Evolutionary conservation across 768 basidiomycete species (phyloP).

Genomic region (Tylopilus rubrobrunneus): DNA sequence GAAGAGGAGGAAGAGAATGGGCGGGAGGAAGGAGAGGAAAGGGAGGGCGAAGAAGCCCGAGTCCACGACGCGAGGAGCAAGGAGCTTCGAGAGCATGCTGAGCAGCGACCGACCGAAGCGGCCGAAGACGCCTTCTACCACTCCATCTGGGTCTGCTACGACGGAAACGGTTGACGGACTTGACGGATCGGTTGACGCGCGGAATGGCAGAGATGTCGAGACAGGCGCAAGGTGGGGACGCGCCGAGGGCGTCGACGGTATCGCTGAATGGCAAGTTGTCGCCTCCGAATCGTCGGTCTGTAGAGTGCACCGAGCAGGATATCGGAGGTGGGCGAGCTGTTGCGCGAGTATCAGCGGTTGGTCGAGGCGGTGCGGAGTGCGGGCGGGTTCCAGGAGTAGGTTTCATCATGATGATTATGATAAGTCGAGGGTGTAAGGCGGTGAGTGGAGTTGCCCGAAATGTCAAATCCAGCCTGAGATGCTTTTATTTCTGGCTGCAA

Average conservation of each 20-base stretch:
- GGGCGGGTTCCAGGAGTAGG: constrained; percentile 40
- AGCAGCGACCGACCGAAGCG: constrained; percentile 30
- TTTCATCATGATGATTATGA: too few relatives aligned
- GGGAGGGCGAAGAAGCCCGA: constrained; percentile 26
- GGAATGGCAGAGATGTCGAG: constrained; percentile 55
- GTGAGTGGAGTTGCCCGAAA: too few relatives aligned
- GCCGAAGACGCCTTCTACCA: background rate
- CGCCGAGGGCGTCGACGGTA: constrained; percentile 29
- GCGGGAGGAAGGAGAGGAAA: constrained; percentile 24
- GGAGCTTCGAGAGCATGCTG: constrained; percentile 88
- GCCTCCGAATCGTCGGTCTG: constrained; percentile 65
- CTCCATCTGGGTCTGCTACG: constrained; percentile 26
- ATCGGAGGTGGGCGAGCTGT: constrained; percentile 78
- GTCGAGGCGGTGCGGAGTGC: constrained; percentile 64
- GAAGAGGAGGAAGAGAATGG: background rate
- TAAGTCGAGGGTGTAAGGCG: too few relatives aligned
- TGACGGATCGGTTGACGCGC: constrained; percentile 79
- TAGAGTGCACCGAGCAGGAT: constrained; percentile 73
- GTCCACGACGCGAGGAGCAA: constrained; percentile 64
- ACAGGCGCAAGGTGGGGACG: constrained; percentile 34
- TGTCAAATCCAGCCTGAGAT: too few relatives aligned
- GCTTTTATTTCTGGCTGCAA: too few relatives aligned
- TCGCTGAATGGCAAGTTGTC: constrained; percentile 39
- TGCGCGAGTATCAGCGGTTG: constrained; percentile 77
- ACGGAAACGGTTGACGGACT: constrained; percentile 43